These are phyloP conservation scores for Fusarium sp. DNA, from an alignment of 2,329 filamentous ascomycete genomes.

Conservation along the genomic window DNA sequence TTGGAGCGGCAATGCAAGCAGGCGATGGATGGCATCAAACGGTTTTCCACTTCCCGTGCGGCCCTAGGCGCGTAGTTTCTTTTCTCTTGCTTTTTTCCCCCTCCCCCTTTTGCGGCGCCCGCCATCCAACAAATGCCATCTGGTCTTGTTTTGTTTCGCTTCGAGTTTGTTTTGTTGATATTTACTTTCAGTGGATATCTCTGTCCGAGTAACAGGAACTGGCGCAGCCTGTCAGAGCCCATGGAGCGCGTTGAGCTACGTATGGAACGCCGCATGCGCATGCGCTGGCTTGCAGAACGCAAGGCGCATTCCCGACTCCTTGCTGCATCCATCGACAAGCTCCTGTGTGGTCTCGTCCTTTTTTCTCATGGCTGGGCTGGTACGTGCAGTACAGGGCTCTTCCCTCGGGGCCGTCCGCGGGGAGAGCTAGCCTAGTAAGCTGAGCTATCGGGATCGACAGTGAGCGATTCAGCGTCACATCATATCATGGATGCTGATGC, in stretches of 20 bases:
- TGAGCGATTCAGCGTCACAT: slow-evolving; percentile 14
- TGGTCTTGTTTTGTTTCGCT: slow-evolving; percentile 24
- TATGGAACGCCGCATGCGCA: slow-evolving; percentile 31
- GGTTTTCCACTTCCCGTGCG: not conserved
- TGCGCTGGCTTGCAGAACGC: slow-evolving; percentile 31
- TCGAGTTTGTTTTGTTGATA: slow-evolving; percentile 24
- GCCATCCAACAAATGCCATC: not conserved
- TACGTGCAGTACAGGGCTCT: slow-evolving; percentile 5
- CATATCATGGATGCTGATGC: slow-evolving; percentile 18
- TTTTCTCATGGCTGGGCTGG: slow-evolving; percentile 2
- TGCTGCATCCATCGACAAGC: slow-evolving; percentile 11
- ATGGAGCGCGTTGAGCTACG: slow-evolving; percentile 19
- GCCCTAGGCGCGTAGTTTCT: slow-evolving; percentile 1
- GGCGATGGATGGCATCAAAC: slow-evolving; percentile 12
- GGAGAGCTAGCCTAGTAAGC: slow-evolving; percentile 9
- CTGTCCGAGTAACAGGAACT: slow-evolving; percentile 24
- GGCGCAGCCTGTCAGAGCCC: slow-evolving; percentile 20
- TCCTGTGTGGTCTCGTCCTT: not conserved
- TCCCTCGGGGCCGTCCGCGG: not conserved
- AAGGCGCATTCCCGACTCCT: slow-evolving; percentile 30
- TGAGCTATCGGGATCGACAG: slow-evolving; percentile 25
- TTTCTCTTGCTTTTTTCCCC: not conserved
- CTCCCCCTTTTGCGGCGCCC: not conserved
- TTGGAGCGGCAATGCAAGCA: not conserved
- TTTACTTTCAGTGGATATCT: slow-evolving; percentile 17